phyloP scores from a whole-genome alignment of 1,139 yeast species.

The Nematodospora anomalae region DNA sequence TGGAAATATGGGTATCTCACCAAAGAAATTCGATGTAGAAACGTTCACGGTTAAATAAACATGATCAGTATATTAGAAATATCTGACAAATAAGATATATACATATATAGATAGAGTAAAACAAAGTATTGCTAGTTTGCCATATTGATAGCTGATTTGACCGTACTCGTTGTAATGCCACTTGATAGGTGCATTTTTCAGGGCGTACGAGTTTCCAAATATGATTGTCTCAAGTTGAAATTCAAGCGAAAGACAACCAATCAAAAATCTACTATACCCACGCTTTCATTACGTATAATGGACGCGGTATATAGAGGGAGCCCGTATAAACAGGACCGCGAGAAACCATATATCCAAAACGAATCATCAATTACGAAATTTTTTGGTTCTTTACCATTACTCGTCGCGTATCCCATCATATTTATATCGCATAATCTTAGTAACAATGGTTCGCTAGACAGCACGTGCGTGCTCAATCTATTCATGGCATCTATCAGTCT shows the following conservation, averaged over 20 bases:
- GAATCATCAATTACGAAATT: neutral
- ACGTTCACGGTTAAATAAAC: slow-evolving; percentile 12
- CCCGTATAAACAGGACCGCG: neutral
- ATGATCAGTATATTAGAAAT: neutral
- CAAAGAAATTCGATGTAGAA: slow-evolving; percentile 16
- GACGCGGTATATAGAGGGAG: neutral
- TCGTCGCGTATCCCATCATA: slow-evolving; percentile 29
- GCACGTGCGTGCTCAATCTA: slow-evolving; percentile 8
- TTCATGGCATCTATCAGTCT: slow-evolving; percentile 8
- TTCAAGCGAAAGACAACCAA: neutral
- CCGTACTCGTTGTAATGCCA: too few species aligned
- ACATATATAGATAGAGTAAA: slow-evolving; percentile 1
- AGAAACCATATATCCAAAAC: neutral
- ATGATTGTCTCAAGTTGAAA: neutral
- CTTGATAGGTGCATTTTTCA: too few species aligned
- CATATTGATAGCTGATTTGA: too few species aligned
- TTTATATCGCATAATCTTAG: slow-evolving; percentile 22
- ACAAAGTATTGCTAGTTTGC: too few species aligned
- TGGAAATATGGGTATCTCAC: slow-evolving; percentile 47
- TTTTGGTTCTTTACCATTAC: slow-evolving; percentile 28
- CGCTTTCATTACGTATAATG: neutral
- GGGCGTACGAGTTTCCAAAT: neutral
- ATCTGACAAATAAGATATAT: neutral
- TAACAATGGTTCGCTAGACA: neutral
- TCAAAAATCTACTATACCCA: too few species aligned